These are phyloP conservation scores for Erodium maritimum DNA, from an alignment of 345 rosid species.

Conservation along the genomic window DNA sequence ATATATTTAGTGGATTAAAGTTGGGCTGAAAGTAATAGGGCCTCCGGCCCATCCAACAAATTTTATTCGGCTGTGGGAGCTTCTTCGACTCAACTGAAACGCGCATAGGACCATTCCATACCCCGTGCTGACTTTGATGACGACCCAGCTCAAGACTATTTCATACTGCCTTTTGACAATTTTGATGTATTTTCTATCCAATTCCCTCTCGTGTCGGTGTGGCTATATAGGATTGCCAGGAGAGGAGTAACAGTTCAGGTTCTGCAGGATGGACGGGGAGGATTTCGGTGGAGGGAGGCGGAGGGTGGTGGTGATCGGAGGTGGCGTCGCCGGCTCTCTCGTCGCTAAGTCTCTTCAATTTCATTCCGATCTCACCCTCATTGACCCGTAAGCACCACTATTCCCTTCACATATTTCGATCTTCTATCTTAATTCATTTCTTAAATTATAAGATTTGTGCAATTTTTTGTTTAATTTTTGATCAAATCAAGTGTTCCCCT, in stretches of 20 bases:
- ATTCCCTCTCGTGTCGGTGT: too few species aligned
- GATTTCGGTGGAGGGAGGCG: not conserved
- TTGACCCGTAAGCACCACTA: conserved; percentile 26
- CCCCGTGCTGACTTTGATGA: not conserved
- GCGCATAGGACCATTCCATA: not conserved
- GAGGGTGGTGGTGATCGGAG: conserved; percentile 35
- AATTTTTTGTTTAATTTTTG: too few species aligned
- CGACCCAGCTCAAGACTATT: not conserved
- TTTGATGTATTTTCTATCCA: too few species aligned
- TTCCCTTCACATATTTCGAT: not conserved
- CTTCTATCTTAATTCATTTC: not conserved
- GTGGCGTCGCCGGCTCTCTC: conserved; percentile 34
- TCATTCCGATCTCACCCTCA: conserved; percentile 26
- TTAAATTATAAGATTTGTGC: not conserved
- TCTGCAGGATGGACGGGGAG: not conserved
- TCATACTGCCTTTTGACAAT: not conserved
- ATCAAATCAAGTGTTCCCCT: too few species aligned
- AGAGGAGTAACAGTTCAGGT: not conserved
- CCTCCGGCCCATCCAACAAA: too few species aligned
- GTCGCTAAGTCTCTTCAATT: conserved; percentile 30
- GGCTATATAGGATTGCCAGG: too few species aligned
- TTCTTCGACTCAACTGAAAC: too few species aligned
- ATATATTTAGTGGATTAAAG: too few species aligned
- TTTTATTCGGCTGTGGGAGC: too few species aligned
- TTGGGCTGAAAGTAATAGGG: too few species aligned